A percentile compares a stretch with the other conserved stretches of the same genome.
Evolutionary conservation across 352 stramenopile genomes (phyloP).

Genomic region (Pythium brachiatum): DNA sequence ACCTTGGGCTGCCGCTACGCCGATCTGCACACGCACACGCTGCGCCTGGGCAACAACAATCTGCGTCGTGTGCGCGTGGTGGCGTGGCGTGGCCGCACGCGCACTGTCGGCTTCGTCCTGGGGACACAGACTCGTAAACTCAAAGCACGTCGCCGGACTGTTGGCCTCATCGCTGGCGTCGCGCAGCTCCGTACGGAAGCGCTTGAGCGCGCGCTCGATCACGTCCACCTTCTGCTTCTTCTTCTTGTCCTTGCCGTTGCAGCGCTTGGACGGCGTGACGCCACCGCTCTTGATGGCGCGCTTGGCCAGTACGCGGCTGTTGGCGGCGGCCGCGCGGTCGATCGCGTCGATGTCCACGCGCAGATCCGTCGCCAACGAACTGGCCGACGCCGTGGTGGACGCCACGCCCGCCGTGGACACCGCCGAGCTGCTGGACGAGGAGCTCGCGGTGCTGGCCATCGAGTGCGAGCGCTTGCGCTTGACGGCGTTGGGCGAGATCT

Average conservation of each 20-base stretch:
- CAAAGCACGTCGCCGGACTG: conserved; percentile 28
- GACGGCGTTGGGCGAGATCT: conserved; percentile 41
- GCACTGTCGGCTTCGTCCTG: conserved; percentile 13
- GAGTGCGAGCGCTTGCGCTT: conserved; percentile 68
- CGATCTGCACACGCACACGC: conserved; percentile 38
- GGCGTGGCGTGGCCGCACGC: conserved; percentile 10
- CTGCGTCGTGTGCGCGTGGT: conserved; percentile 10
- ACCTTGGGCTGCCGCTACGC: conserved; percentile 53
- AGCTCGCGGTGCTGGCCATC: conserved; percentile 27
- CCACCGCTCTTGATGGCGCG: conserved; percentile 26
- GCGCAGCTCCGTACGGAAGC: conserved; percentile 36
- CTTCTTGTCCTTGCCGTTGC: conserved; percentile 44
- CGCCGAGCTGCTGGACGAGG: conserved; percentile 8
- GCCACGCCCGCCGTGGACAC: conserved; percentile 18
- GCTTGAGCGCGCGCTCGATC: conserved; percentile 57
- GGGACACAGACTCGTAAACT: conserved; percentile 52
- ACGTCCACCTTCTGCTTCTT: conserved; percentile 60
- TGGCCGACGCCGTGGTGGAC: neutral
- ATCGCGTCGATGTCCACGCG: conserved; percentile 22
- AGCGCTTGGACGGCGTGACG: conserved; percentile 48
- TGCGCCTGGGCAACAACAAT: conserved; percentile 16
- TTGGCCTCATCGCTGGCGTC: conserved; percentile 18
- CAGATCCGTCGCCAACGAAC: conserved; percentile 6
- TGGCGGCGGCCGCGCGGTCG: neutral
- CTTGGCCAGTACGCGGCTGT: conserved; percentile 15